Evolutionary conservation across 306 rosid species (phyloP), one percentile per base, ranked within the genome.

Genomic region (Abrus pulchellus): DNA sequence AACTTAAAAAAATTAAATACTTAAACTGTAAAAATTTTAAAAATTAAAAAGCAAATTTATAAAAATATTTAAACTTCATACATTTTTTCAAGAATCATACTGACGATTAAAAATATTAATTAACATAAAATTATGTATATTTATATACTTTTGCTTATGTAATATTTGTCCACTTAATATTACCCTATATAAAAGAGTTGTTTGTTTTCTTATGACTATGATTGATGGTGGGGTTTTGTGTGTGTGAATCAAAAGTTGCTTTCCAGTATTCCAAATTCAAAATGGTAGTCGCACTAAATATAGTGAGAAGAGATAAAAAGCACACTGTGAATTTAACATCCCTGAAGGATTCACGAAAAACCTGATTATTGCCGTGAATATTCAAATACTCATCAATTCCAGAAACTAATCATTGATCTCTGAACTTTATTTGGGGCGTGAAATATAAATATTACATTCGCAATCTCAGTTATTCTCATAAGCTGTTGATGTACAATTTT

Each of bases 241-340:
- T 59, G 48, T 59, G 69, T 49, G 50, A 74, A 60, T 68, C 69
- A 56, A 68, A 79, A 48, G 80, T 79, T 70, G 65, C 66, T 82
- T 81, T 78, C 70, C 41, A 54, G 43, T 30, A 64, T 80, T 75
- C 64, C 80, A 79, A 69, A 75, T 49, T 75, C 68, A 63, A 83
- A 83, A 82, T 86, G 86, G 83, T 41, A 28, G 57, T 63, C 34
- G 66, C 89, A 86, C 88, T 85, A 72, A 43, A 38, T 55, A 69
- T 52, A 71, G 68, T 65, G 81, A 84, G 82, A 80, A 56, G 57
- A 66, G 68, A 76, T 77, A 61, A 34, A 71, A 73, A 57, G 66
- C 72, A 65, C 83, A 55, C 50, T 47, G 62, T 10, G 55, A 79
- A 78, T 57, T 67, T 53, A 29, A 32, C 66, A 66, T 66, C 64